phyloP scores from a whole-genome alignment of 108 stramenopile genomes.

The Pseudonitzschia pungens region DNA sequence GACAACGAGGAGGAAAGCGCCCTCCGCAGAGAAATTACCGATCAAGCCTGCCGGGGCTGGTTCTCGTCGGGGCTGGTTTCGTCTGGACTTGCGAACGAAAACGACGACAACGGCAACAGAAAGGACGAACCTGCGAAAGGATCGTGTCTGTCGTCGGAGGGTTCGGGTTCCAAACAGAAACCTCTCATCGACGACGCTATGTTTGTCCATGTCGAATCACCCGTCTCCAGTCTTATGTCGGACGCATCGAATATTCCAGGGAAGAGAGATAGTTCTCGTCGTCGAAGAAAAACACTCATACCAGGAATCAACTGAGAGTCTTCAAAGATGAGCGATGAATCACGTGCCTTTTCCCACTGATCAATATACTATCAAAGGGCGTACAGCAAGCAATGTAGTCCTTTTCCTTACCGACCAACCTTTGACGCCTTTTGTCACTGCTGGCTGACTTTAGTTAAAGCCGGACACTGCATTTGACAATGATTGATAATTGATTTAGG shows the following conservation, averaged over 20 bases:
- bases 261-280: neutral
- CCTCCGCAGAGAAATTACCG: slow-evolving; percentile 66
- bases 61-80: slow-evolving; percentile 60
- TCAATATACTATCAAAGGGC: no score
- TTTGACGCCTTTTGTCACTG: no score
- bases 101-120: neutral
- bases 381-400: no score
- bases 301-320: slow-evolving; percentile 11
- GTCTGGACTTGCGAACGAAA: neutral
- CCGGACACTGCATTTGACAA: no score
- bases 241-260: neutral
- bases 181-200: slow-evolving; percentile 37
- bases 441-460: no score
- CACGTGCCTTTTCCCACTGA: neutral
- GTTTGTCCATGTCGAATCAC: slow-evolving; percentile 23
- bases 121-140: slow-evolving; percentile 1
- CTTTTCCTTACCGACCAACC: no score
- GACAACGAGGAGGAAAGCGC: slow-evolving; percentile 66
- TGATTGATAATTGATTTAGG: no score
- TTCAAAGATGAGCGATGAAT: neutral
- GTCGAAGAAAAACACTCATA: neutral
- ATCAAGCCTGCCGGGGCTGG: slow-evolving; percentile 87
- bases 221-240: neutral
- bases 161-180: neutral
- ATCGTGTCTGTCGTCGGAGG: no score